Conservation (phyloP, 768 basidiomycete species). For the Brasilioporus rufonigricans region DNA sequence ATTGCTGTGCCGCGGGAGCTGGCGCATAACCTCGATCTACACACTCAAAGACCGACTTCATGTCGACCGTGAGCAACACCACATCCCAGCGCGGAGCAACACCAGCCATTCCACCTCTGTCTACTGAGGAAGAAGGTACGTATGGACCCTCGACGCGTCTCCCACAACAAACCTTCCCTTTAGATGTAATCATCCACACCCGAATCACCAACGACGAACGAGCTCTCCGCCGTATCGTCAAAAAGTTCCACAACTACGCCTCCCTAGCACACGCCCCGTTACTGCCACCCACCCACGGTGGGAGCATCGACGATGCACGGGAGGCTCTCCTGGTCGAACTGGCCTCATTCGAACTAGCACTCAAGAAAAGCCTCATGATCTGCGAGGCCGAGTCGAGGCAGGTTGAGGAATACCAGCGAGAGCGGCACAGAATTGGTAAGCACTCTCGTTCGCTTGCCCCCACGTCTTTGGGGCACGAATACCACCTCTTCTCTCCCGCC, state of each 20-base stretch:
- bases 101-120: constrained; percentile 42
- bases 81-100: constrained; percentile 11
- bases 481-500: not conserved
- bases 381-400: constrained; percentile 85
- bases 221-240: constrained; percentile 71
- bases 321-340: constrained; percentile 80
- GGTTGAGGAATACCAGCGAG: constrained; percentile 79
- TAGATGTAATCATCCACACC: constrained; percentile 78
- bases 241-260: constrained; percentile 77
- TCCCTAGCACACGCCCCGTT: constrained; percentile 52
- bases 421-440: constrained; percentile 70
- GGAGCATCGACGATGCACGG: constrained; percentile 62
- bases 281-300: constrained; percentile 28
- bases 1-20: not conserved
- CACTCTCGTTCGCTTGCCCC: constrained; percentile 6
- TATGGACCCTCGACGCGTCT: constrained; percentile 11
- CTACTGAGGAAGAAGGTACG: constrained; percentile 64
- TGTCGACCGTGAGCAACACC: constrained; percentile 8
- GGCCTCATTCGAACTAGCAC: constrained; percentile 66
- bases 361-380: constrained; percentile 79
- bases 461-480: too few relatives aligned
- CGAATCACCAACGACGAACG: constrained; percentile 84
- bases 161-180: constrained; percentile 6
- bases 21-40: not conserved
- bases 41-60: too few relatives aligned